Percentiles rank a stretch among this genome's conserved stretches.
Conservation (phyloP, 2,329 filamentous ascomycete species). For the Cytospora leucostoma region DNA sequence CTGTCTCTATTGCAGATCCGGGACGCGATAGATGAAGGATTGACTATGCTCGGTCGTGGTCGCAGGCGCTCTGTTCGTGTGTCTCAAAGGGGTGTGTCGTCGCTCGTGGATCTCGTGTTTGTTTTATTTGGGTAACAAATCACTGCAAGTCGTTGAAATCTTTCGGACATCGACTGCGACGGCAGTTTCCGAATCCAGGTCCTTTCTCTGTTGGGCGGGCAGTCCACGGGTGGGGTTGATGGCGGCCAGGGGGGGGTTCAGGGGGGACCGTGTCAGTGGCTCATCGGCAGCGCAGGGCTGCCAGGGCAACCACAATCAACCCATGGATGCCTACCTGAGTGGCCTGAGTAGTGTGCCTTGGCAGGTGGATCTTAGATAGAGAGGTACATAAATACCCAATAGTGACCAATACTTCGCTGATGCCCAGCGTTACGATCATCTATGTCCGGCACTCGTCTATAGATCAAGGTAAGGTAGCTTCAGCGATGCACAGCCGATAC, state of each 20-base stretch:
- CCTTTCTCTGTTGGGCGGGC: conserved; percentile 2
- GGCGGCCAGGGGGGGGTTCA: not conserved
- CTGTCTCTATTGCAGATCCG: conserved; percentile 10
- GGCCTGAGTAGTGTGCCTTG: not conserved
- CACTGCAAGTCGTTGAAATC: conserved; percentile 15
- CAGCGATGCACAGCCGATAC: too few relatives aligned
- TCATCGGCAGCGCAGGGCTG: conserved; percentile 2
- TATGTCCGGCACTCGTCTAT: too few relatives aligned
- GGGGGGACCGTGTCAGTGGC: not conserved
- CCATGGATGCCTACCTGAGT: not conserved
- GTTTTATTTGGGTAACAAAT: conserved; percentile 13
- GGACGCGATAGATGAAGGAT: too few relatives aligned
- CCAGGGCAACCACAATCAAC: conserved; percentile 13
- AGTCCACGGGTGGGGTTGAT: not conserved
- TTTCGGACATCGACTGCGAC: conserved; percentile 16
- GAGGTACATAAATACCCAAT: too few relatives aligned
- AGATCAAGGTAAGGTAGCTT: too few relatives aligned
- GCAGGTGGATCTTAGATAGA: too few relatives aligned
- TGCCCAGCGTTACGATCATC: too few relatives aligned
- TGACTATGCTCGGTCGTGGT: not conserved
- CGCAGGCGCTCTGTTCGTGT: conserved; percentile 13
- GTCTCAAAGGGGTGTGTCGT: conserved; percentile 11
- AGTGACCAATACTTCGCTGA: too few relatives aligned
- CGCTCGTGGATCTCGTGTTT: conserved; percentile 2
- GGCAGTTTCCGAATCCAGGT: conserved; percentile 10